Evolutionary conservation across 192 early-diverging fungal genomes (phyloP).

Genomic region (Piromyces finnis): DNA sequence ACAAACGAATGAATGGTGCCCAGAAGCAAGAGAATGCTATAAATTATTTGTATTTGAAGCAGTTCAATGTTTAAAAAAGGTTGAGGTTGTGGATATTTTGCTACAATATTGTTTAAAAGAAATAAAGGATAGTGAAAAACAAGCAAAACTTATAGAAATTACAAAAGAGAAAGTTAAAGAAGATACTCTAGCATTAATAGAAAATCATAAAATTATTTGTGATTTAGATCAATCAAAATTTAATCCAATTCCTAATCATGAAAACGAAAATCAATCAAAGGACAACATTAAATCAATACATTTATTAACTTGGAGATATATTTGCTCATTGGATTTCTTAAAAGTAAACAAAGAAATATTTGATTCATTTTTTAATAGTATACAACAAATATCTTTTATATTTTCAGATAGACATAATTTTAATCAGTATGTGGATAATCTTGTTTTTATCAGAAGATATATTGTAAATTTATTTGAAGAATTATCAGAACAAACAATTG

Average conservation of each 20-base stretch:
- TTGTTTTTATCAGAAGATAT: background rate
- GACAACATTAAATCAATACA: background rate
- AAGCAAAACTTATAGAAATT: background rate
- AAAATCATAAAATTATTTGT: background rate
- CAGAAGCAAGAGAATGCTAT: background rate
- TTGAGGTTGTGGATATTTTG: background rate
- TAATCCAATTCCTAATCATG: background rate
- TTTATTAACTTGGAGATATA: background rate
- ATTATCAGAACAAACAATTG: background rate
- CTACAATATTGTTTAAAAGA: background rate
- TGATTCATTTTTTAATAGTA: background rate
- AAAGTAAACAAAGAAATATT: background rate
- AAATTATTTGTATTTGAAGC: background rate
- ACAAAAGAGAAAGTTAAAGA: background rate
- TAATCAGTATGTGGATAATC: background rate
- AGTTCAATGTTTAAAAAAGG: background rate
- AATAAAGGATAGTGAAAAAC: background rate
- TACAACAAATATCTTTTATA: background rate
- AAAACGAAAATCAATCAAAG: background rate
- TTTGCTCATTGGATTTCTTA: background rate
- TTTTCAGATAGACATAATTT: background rate
- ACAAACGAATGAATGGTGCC: background rate
- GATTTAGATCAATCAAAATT: background rate
- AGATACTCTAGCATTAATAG: background rate
- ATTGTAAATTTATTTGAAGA: background rate